Base-by-base conservation (phyloP, 2,329 filamentous ascomycete species). In the Penicillium aurantiogriseum region DNA sequence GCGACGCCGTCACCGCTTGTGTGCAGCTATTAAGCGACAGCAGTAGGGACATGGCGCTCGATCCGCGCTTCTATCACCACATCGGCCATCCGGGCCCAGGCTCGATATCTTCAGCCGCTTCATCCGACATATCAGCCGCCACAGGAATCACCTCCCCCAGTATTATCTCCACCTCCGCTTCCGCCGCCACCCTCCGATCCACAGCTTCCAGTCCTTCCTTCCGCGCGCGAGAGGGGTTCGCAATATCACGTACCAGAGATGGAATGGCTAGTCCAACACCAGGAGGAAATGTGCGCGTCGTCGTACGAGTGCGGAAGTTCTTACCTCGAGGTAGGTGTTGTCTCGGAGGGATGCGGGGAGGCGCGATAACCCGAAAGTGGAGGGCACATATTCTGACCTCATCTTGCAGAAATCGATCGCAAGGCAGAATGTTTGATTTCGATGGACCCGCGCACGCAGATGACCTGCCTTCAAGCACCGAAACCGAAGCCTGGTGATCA, bases 361-460 rank as follows among this genome's bases (percentile, higher is more conserved):
- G 38, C 27, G 13, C 8, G 21, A 29, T 29, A n/a, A 8, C 21
- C 8, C 19, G 1, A 35, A 48, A 23, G 15, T 45, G 21, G 31
- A 50, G 50, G 31, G 10, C 29, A 29, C 27, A 17, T 29, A 17
- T 29, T 52, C 50, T 56, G 33, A 36, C 25, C 8, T 45, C 21
- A 15, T 49, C 42, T 47, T 40, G 44, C 71, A 97, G 94, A 99
- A 74, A 83, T 88, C 68, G 85, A 95, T 54, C 86, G 89, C 69
- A 84, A 87, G 54, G 89, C 92, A 59, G 82, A 88, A 80, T 97
- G 94, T 73, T 83, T 99, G 43, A 89, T 99, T 64, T 83, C 86
- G 61, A 99, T 99, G 94, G 88, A 97, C 72, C 92, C 93, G 23
- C 78, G 84, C 35, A 92, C 88, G 2, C 91, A 99, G 77, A 84